A percentile compares a stretch with the other conserved stretches of the same genome.
phyloP scores from a whole-genome alignment of 768 basidiomycete species.

The Leccinum boreale region DNA sequence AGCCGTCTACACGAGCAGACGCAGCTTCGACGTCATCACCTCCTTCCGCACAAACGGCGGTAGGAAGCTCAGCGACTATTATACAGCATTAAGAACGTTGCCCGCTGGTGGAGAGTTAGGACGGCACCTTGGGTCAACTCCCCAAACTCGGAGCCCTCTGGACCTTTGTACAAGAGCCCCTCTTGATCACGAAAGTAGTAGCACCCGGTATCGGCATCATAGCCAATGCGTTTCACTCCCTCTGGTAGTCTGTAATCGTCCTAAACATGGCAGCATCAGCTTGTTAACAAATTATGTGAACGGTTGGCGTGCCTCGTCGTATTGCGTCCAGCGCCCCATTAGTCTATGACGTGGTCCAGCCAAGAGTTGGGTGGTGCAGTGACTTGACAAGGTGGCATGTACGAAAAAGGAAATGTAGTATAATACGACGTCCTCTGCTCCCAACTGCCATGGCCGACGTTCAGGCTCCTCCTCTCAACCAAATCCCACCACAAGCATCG shows the following conservation, averaged over 20 bases:
- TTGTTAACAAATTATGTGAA: background rate
- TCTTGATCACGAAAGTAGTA: slow-evolving; percentile 61
- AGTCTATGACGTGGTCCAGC: slow-evolving; percentile 19
- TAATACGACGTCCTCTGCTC: background rate
- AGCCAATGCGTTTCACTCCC: slow-evolving; percentile 64
- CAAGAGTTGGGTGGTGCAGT: slow-evolving; percentile 6
- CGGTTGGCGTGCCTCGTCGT: slow-evolving; percentile 26
- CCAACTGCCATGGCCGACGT: slow-evolving; percentile 36
- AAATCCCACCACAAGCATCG: slow-evolving; percentile 26
- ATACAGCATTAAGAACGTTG: background rate
- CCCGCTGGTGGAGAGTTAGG: background rate
- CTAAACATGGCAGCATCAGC: slow-evolving; percentile 25
- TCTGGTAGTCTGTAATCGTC: slow-evolving; percentile 53
- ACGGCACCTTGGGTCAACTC: slow-evolving; percentile 41
- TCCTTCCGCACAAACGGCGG: slow-evolving; percentile 24
- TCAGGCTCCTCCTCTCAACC: slow-evolving; percentile 30
- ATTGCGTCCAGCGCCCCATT: slow-evolving; percentile 40
- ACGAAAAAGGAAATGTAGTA: slow-evolving; percentile 16
- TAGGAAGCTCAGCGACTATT: slow-evolving; percentile 32
- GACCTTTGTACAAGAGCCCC: slow-evolving; percentile 54
- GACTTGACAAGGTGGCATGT: slow-evolving; percentile 3
- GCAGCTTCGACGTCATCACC: slow-evolving; percentile 54
- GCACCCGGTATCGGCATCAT: slow-evolving; percentile 65
- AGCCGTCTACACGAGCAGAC: slow-evolving; percentile 51
- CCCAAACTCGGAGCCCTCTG: slow-evolving; percentile 62